Conservation (phyloP, 2,329 filamentous ascomycete genomes). For the Stachybotrys chlorohalonatus region DNA sequence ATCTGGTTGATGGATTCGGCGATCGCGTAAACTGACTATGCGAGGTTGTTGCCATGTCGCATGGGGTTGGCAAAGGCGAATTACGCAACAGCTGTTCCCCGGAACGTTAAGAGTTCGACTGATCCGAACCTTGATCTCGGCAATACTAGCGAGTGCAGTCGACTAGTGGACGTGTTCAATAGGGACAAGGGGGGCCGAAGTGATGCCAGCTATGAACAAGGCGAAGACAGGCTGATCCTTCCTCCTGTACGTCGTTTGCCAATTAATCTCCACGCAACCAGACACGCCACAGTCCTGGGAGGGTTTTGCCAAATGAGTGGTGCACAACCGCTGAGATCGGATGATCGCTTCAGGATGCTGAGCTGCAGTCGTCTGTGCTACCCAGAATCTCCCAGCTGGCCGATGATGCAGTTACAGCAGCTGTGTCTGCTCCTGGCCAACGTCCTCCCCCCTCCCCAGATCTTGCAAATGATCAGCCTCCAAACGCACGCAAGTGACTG, state of each 20-base stretch:
- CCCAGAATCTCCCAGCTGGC: background rate
- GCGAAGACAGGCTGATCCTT: background rate
- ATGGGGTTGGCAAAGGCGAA: background rate
- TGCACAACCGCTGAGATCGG: background rate
- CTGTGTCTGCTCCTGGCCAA: background rate
- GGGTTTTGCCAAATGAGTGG: background rate
- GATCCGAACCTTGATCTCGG: too few relatives aligned
- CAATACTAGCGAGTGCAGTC: background rate
- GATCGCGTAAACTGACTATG: conserved; percentile 53
- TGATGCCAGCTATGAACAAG: background rate
- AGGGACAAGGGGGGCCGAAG: background rate
- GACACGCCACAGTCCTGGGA: background rate
- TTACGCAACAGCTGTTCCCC: background rate
- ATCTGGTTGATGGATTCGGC: conserved; percentile 50
- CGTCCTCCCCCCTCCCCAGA: background rate
- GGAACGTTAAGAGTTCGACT: too few relatives aligned
- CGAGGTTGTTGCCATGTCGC: conserved; percentile 39
- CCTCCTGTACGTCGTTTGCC: background rate
- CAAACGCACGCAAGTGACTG: background rate
- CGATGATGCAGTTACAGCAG: background rate
- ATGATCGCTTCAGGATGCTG: background rate
- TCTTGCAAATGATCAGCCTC: background rate
- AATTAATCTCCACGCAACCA: background rate
- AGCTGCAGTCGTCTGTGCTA: background rate
- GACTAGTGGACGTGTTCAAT: background rate